Evolutionary conservation across 768 basidiomycete genomes (phyloP), one percentile per base, ranked within the genome.

Genomic region (Cystobasidium tubakii): DNA sequence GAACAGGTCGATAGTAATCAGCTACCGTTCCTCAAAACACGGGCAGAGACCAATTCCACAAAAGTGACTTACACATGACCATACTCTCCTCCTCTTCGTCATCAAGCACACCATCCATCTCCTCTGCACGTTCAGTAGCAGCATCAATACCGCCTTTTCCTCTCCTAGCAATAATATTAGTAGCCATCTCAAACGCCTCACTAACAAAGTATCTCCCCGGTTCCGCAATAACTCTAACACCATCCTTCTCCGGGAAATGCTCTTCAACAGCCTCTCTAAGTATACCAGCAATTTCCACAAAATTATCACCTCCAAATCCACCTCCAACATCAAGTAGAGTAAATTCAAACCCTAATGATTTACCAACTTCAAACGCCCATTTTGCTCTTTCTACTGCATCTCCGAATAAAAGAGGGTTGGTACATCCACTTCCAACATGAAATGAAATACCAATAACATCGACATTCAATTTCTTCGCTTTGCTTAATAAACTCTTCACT

Each of bases 401-500:
- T 44, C 86, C 87, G 80, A 94, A 99, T 31, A 90, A 89, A 23
- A 86, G 83, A 23, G 94, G 88, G 81, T 98, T 94, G 81, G 92
- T 96, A 82, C 92, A 95, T 1, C 96, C 96, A 76, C 90, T 92
- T 3, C 96, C 96, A 57, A 98, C 96, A 81, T 98, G 96, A 86
- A 99, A 98, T 82, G 90, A 91, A 73, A 97, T 90, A 23, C 96
- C 96, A 46, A 97, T 85, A 69, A 99, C 93, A 79, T 93, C 86
- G 66, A 99, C 85, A 36, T 83, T 82, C 31, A 97, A 85, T 77
- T 90, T 88, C 76, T 85, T 85, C 1, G 95, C 96, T 77, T 88
- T 90, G 17, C 84, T 82, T 66, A 99, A 85, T 25, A 99, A 86
- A 17, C 84, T 85, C 1, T 90, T 90, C 25, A 96, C 92, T 17